Conservation (phyloP, 768 basidiomycete genomes). For the Steccherinum ochraceum region DNA sequence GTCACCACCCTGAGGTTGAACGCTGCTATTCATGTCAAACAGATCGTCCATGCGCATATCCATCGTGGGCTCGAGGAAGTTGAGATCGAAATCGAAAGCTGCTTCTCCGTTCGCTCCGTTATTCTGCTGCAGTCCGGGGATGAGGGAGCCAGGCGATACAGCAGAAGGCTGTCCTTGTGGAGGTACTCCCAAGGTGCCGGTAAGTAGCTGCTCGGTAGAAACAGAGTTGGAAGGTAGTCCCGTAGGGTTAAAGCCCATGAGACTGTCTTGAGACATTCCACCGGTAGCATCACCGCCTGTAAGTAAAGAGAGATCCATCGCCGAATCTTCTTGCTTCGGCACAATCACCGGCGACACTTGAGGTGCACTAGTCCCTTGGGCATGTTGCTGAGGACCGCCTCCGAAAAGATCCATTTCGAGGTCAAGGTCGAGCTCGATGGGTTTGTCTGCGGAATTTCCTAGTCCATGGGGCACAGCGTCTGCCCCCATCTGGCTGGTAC, state of each 20-base stretch:
- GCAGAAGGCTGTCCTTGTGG: neutral
- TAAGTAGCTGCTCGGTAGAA: neutral
- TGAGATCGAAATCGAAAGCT: neutral
- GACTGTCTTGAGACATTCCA: neutral
- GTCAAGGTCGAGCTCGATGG: slow-evolving; percentile 76
- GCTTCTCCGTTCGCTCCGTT: neutral
- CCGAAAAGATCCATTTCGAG: slow-evolving; percentile 36
- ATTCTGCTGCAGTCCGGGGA: neutral
- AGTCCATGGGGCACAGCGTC: slow-evolving; percentile 31
- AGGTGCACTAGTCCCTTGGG: neutral
- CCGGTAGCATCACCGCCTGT: neutral
- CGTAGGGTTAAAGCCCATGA: neutral
- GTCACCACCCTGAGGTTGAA: neutral
- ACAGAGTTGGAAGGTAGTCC: neutral
- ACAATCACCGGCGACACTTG: neutral
- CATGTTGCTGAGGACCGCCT: neutral
- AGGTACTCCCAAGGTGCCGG: neutral
- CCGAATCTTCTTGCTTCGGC: neutral
- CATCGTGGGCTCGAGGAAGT: neutral
- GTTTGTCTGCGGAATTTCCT: slow-evolving; percentile 71
- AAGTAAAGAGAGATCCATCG: neutral
- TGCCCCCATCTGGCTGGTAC: slow-evolving; percentile 11
- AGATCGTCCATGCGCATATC: neutral
- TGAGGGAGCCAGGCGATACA: neutral
- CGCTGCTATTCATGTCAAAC: neutral